phyloP scores from a whole-genome alignment of 2,329 filamentous ascomycete genomes.

The Zymoseptoria crescenta region DNA sequence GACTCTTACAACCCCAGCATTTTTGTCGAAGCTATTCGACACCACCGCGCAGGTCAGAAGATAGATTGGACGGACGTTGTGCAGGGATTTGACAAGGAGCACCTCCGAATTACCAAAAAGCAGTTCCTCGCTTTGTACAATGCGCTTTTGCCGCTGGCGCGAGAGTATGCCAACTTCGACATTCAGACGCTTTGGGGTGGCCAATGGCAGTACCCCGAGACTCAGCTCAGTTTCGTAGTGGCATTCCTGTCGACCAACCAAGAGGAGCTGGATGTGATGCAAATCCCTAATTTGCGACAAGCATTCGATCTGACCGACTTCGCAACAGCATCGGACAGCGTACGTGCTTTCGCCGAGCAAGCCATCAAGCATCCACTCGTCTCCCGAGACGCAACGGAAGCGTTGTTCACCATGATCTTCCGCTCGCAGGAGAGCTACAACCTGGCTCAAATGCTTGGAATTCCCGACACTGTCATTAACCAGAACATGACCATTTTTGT shows the following conservation, averaged over 20 bases:
- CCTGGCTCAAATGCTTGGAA: slow-evolving; percentile 47
- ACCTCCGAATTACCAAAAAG: slow-evolving; percentile 63
- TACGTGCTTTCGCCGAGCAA: slow-evolving; percentile 53
- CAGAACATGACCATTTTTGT: slow-evolving; percentile 73
- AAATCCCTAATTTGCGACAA: slow-evolving; percentile 71
- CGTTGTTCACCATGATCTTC: slow-evolving; percentile 56
- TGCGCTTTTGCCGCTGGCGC: slow-evolving; percentile 65
- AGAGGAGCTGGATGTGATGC: slow-evolving; percentile 71
- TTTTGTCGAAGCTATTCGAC: slow-evolving; percentile 52
- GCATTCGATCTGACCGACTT: slow-evolving; percentile 66
- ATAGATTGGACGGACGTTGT: slow-evolving; percentile 65
- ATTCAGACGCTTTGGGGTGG: slow-evolving; percentile 89
- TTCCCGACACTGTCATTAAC: slow-evolving; percentile 55
- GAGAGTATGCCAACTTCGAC: slow-evolving; percentile 58
- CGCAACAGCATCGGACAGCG: slow-evolving; percentile 50
- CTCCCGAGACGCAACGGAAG: slow-evolving; percentile 72
- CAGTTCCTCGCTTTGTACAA: slow-evolving; percentile 80
- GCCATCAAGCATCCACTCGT: slow-evolving; percentile 81
- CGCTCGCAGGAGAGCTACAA: slow-evolving; percentile 51
- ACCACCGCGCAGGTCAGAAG: slow-evolving; percentile 47
- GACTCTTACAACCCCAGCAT: slow-evolving; percentile 60
- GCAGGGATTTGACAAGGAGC: slow-evolving; percentile 69
- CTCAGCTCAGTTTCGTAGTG: slow-evolving; percentile 87
- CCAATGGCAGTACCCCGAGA: slow-evolving; percentile 71
- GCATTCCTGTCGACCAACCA: slow-evolving; percentile 72